These are phyloP conservation scores for Straminergon stramineum DNA, from an alignment of 225 moss, liverwort and hornwort species.

Conservation along the genomic window DNA sequence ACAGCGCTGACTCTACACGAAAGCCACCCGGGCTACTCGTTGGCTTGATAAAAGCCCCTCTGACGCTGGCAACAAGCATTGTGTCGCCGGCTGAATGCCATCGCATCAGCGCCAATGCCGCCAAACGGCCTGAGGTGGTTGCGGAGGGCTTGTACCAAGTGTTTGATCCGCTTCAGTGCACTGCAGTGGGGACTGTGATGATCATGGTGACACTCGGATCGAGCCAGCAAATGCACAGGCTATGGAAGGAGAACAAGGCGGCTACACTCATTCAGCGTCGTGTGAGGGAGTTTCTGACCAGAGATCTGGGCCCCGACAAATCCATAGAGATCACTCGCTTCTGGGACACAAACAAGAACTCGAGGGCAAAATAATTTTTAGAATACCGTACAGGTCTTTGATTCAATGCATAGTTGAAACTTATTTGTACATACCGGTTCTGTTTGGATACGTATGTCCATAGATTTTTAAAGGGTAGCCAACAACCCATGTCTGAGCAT, in stretches of 20 bases:
- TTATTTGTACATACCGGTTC: not conserved
- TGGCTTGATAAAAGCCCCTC: constrained; percentile 19
- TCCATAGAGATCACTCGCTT: constrained; percentile 21
- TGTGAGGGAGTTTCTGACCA: constrained; percentile 5
- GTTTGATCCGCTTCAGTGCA: constrained; percentile 7
- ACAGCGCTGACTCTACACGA: not conserved
- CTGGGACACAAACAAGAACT: not conserved
- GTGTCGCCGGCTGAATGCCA: not conserved
- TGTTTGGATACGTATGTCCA: not conserved
- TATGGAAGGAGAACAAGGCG: constrained; percentile 14
- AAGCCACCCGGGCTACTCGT: constrained; percentile 4
- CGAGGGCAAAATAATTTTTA: not conserved
- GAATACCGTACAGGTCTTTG: not conserved
- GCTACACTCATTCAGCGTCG: constrained; percentile 22
- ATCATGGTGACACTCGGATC: constrained; percentile 15
- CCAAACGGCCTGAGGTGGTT: constrained; percentile 1
- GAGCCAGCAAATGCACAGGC: not conserved
- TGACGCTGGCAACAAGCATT: not conserved
- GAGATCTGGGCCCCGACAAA: not conserved
- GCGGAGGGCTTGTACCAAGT: constrained; percentile 16
- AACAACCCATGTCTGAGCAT: not conserved
- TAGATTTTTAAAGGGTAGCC: not conserved
- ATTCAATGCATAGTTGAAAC: not conserved
- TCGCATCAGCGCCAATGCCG: not conserved
- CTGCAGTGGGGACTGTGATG: constrained; percentile 1